Evolutionary conservation across 2,329 filamentous ascomycete genomes (phyloP), one percentile per base, ranked within the genome.

Genomic region (Pseudogymnoascus verrucosus): DNA sequence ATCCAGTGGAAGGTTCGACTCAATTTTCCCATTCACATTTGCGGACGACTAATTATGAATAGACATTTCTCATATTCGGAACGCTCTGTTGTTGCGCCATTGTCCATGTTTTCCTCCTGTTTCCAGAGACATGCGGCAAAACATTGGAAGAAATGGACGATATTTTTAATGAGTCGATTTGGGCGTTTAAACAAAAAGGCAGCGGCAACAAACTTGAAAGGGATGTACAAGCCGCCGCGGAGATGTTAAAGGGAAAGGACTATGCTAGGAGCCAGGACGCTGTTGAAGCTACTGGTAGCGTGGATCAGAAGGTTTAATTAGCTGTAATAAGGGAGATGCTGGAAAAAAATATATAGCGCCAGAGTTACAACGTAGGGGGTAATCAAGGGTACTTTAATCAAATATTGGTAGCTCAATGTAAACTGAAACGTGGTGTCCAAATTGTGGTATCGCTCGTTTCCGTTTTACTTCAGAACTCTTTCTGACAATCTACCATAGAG

Each of bases 61-160:
- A 61, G 69, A 84, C 84, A 63, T 91, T 91, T 74, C 81, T 91
- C 71, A 78, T 91, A 67, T 92, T 92, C 70, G 89, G 81, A 16
- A 80, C 85, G n/a, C 89, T 90, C 78, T 88, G 87, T 71, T 79
- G 80, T 1, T 80, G 80, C 5, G 88, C 88, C 71, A 84, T 84
- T 26, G 70, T 90, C 62, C 87, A 91, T 71, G 84, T 89, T 69
- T 82, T 82, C 71, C 79, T 90, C 67, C 71, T 79, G 40, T 84
- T 83, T 71, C 87, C 87, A 0, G 78, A 90, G 75, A 90, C 88
- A 0, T 82, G 83, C 19, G 87, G 87, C 12, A 88, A 84, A 74
- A 88, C 87, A 0, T 81, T 91, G 1, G 89, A 91, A 71, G 87
- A 91, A 70, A 85, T 90, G 71, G 87, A 89, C 67, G 82, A 83